Evolutionary conservation across 345 rosid genomes (phyloP).

Genomic region (Salix exigua): DNA sequence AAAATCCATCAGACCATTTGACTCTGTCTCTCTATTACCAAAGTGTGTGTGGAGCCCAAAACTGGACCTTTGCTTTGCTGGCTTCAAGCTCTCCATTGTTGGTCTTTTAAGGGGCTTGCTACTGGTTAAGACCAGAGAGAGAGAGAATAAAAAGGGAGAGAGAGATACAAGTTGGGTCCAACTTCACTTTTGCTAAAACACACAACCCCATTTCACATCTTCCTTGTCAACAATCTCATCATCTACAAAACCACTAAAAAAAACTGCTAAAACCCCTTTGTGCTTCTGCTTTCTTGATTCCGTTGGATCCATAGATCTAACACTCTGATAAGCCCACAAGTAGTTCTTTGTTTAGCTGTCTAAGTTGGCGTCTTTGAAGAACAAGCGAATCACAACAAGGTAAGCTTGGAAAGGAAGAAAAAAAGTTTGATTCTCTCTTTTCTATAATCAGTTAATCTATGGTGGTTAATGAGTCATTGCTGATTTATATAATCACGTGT

Average conservation of each 20-base stretch:
- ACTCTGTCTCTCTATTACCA: constrained; percentile 20
- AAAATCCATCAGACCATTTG: constrained; percentile 8
- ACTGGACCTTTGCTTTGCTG: constrained; percentile 76
- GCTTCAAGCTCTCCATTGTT: constrained; percentile 63
- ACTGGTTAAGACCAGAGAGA: constrained; percentile 15
- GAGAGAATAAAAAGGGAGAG: constrained; percentile 2
- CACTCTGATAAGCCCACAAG: constrained; percentile 48
- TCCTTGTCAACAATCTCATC: constrained; percentile 15
- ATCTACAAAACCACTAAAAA: not conserved
- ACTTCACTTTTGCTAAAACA: not conserved
- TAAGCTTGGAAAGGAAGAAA: constrained; percentile 18
- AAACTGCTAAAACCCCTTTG: not conserved
- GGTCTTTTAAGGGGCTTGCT: constrained; percentile 72
- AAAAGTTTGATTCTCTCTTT: not conserved
- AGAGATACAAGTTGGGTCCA: constrained; percentile 13
- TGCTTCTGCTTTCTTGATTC: constrained; percentile 2
- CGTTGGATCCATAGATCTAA: not conserved
- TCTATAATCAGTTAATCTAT: constrained; percentile 8
- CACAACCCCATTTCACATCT: constrained; percentile 9
- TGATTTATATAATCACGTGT: not conserved
- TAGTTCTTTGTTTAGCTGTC: constrained; percentile 18
- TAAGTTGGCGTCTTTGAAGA: constrained; percentile 7
- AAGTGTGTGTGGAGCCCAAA: constrained; percentile 63
- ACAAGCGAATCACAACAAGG: constrained; percentile 27
- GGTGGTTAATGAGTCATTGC: constrained; percentile 14